phyloP scores from a whole-genome alignment of 2,329 filamentous ascomycete genomes.

The Teratosphaeria nubilosa region DNA sequence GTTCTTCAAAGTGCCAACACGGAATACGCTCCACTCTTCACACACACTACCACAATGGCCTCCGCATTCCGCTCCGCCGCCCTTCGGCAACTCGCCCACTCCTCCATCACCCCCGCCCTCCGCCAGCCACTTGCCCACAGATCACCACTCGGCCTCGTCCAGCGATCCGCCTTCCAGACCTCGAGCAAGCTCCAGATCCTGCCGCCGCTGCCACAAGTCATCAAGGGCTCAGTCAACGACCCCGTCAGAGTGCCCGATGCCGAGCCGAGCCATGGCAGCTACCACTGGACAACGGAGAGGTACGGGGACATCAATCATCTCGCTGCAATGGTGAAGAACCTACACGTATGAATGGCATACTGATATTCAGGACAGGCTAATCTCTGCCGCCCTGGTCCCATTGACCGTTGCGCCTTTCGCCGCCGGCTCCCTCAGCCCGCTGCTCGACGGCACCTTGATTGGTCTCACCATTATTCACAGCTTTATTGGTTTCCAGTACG shows the following conservation, averaged over 20 bases:
- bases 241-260: constrained; percentile 63
- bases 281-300: constrained; percentile 96
- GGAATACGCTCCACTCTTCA: not conserved
- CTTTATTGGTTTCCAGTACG: constrained; percentile 84
- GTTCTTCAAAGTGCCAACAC: not conserved
- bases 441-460: constrained; percentile 77
- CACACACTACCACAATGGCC: constrained; percentile 34
- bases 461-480: constrained; percentile 79
- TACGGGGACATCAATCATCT: constrained; percentile 18
- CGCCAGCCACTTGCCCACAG: constrained; percentile 20
- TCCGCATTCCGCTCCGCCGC: constrained; percentile 40
- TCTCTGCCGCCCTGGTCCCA: constrained; percentile 74
- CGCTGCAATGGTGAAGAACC: not conserved
- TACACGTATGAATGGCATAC: not conserved
- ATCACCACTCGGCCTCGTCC: constrained; percentile 30
- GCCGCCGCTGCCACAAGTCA: constrained; percentile 61
- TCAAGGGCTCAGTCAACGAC: constrained; percentile 62
- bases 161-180: constrained; percentile 73
- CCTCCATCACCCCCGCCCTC: constrained; percentile 26
- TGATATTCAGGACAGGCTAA: constrained; percentile 41
- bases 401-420: constrained; percentile 87
- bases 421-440: constrained; percentile 79
- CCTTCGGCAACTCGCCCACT: constrained; percentile 30
- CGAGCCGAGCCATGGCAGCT: constrained; percentile 76
- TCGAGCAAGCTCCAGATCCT: constrained; percentile 66